Base-by-base conservation (phyloP, 805 yeast species). In the Saturnispora quitensis region DNA sequence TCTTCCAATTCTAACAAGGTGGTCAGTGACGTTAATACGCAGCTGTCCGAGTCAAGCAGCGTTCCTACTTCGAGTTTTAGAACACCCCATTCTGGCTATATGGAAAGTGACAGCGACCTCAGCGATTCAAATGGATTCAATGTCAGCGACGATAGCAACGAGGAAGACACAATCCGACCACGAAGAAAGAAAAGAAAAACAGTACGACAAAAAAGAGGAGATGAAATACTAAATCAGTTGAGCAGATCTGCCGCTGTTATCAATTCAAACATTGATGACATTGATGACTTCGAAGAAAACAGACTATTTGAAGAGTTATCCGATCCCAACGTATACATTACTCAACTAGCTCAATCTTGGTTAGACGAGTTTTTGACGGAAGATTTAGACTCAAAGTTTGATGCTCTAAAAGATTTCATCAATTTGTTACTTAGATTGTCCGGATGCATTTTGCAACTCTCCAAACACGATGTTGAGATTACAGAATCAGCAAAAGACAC, bases 391-490 rank as follows among this genome's bases (percentile, higher is more conserved):
- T 69, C 71, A 52, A 65, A 72, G 46, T 70, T 72, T 51, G 62
- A 62, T 13, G 82, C 89, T 2, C 66, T 86, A 48, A 76, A 80
- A 43, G 78, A 78, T 36, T 66, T 89, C 48, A 68, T 89, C 43
- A 89, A 90, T 64, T 72, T 89, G 47, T 58, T 87, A 1, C 68
- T 90, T 40, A 72, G 89, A 53, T 71, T 82, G 47, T 80, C 87
- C 62, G 96, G 96, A 0, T 83, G 89, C 47, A 73, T 79, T 20
- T 72, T 80, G 2, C 77, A 76, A 25, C 77, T 87, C 9, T 82
- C 82, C 53, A 78, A 80, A 27, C 95, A 90, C 64, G 97, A 89
- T 63, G 81, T 88, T 47, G 72, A 60, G 5, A 64, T 62, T 52
- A 50, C 63, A 2, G 71, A 68, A 45, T 78, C 86, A 7, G 86